Conservation (phyloP, 2,329 filamentous ascomycete genomes). For the Apiospora rasikravindrae region DNA sequence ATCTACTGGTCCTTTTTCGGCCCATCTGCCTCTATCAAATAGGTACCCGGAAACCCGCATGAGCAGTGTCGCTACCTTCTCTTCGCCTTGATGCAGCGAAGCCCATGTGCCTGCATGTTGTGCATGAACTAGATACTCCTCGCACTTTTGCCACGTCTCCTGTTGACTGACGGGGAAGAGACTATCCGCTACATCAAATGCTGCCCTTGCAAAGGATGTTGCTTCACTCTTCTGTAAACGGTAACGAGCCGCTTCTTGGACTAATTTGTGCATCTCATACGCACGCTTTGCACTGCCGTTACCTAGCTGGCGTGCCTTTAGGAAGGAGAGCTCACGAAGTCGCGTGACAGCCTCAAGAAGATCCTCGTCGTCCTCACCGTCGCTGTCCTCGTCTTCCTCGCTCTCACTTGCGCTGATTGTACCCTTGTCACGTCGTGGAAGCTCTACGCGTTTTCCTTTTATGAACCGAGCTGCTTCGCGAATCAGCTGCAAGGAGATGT, state of each 20-base stretch:
- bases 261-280: constrained; percentile 41
- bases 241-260: constrained; percentile 36
- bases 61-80: constrained; percentile 25
- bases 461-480: constrained; percentile 24
- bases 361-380: constrained; percentile 17
- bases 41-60: constrained; percentile 30
- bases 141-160: constrained; percentile 32
- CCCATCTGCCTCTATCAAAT: constrained; percentile 30
- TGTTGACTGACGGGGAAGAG: constrained; percentile 29
- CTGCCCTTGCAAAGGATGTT: constrained; percentile 30
- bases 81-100: constrained; percentile 26
- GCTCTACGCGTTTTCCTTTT: neutral
- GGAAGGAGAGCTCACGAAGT: constrained; percentile 42
- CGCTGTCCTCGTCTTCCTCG: neutral
- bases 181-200: constrained; percentile 29
- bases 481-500: constrained; percentile 37
- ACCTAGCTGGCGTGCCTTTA: constrained; percentile 26
- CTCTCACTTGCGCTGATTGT: neutral
- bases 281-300: constrained; percentile 10
- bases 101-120: constrained; percentile 33
- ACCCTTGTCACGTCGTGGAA: neutral
- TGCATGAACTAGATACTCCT: constrained; percentile 38
- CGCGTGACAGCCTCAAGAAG: constrained; percentile 31
- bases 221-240: constrained; percentile 26
- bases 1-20: constrained; percentile 33